Conservation (phyloP, 1,284 basidiomycete species). For the Hypsizygus ulmarius region DNA sequence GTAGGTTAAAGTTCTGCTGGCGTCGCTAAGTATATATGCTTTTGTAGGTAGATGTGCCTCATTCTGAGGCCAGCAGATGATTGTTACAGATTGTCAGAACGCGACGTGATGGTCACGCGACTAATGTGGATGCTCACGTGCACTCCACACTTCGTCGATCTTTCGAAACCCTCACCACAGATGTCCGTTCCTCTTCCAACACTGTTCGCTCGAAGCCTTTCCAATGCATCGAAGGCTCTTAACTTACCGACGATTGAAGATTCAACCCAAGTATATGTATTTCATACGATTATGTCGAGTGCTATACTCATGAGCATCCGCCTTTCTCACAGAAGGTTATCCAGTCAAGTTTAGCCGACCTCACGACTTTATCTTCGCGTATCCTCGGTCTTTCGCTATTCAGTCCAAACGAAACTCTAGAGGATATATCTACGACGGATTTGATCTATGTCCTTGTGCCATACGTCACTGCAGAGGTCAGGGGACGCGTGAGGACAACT, state of each 20-base stretch:
- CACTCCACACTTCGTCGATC: no score
- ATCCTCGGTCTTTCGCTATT: constrained; percentile 70
- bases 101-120: no score
- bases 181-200: constrained; percentile 29
- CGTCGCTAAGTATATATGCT: constrained; percentile 26
- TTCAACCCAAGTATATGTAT: constrained; percentile 29
- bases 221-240: constrained; percentile 26
- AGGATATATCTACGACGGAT: constrained; percentile 82
- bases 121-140: no score
- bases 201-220: constrained; percentile 28
- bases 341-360: constrained; percentile 50
- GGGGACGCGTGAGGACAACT: constrained; percentile 59
- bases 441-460: constrained; percentile 80
- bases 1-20: constrained; percentile 21
- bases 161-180: background rate
- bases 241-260: constrained; percentile 29
- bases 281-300: background rate
- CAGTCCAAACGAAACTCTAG: constrained; percentile 81
- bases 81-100: no score
- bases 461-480: constrained; percentile 72
- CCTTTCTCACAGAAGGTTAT: constrained; percentile 50
- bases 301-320: no score
- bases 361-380: constrained; percentile 47
- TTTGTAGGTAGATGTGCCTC: no score
- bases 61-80: no score